Percentiles rank a stretch among this genome's conserved stretches.
These are phyloP conservation scores for Cercospora sojina DNA, from an alignment of 2,329 filamentous ascomycete genomes.

Conservation along the genomic window DNA sequence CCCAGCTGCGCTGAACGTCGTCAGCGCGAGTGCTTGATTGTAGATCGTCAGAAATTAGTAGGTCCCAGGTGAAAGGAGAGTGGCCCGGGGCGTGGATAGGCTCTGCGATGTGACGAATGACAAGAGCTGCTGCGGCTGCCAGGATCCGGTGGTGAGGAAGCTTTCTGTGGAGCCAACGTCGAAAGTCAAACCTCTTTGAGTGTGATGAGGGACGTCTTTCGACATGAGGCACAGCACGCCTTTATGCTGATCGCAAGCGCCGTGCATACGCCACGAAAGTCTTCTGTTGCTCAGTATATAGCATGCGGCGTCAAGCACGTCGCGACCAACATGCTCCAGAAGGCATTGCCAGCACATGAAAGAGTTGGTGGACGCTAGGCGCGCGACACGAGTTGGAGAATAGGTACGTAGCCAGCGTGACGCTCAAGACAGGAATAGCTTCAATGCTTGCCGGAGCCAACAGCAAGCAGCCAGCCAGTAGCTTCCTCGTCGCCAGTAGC, in stretches of 20 bases:
- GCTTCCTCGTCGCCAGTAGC: neutral
- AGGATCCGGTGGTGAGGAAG: slow-evolving; percentile 7
- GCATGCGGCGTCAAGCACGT: slow-evolving; percentile 10
- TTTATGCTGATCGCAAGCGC: slow-evolving; percentile 21
- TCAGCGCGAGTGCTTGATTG: neutral
- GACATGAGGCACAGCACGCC: slow-evolving; percentile 20
- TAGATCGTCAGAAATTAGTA: neutral
- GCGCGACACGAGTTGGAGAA: slow-evolving; percentile 13
- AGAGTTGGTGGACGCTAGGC: neutral
- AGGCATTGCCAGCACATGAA: neutral
- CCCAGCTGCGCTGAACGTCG: slow-evolving; percentile 10
- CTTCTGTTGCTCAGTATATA: slow-evolving; percentile 1
- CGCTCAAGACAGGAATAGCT: slow-evolving; percentile 15
- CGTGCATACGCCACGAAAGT: slow-evolving; percentile 3
- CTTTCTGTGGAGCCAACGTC: slow-evolving; percentile 9
- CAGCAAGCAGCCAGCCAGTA: slow-evolving; percentile 15
- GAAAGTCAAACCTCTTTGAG: slow-evolving; percentile 5
- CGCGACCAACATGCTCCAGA: neutral
- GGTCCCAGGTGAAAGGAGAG: slow-evolving; percentile 15
- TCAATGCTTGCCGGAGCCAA: slow-evolving; percentile 5
- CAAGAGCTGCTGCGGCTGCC: slow-evolving; percentile 10
- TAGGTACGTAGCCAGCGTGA: slow-evolving; percentile 13
- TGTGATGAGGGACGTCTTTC: slow-evolving; percentile 4
- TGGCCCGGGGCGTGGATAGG: slow-evolving; percentile 4
- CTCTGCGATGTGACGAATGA: slow-evolving; percentile 12